phyloP scores from a whole-genome alignment of 2,329 filamentous ascomycete species.

The Dryadomyces quercivorus region DNA sequence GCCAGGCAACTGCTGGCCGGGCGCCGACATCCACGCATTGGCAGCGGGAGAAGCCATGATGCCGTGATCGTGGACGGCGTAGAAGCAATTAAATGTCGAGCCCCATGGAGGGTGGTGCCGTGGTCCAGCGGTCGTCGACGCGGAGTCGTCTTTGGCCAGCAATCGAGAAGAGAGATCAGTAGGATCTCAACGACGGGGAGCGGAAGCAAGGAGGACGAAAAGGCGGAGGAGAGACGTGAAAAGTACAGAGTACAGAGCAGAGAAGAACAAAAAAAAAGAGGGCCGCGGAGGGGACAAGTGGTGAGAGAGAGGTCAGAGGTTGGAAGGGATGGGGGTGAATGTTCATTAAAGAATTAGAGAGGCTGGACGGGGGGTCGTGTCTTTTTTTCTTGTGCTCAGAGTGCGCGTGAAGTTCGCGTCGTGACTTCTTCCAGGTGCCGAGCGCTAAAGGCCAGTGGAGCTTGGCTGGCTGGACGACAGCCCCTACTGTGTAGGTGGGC shows the following conservation, averaged over 20 bases:
- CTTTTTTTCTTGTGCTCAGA: background rate
- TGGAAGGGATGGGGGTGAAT: too few relatives aligned
- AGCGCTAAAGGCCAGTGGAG: slow-evolving; percentile 11
- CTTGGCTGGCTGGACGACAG: background rate
- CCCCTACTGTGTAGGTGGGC: slow-evolving; percentile 3
- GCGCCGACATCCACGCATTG: slow-evolving; percentile 4
- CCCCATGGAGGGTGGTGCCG: slow-evolving; percentile 2
- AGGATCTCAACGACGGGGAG: background rate
- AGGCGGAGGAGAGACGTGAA: background rate
- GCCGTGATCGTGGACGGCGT: background rate
- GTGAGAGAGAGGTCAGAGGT: background rate
- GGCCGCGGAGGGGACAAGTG: background rate
- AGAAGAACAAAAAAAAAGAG: background rate
- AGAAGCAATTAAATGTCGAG: background rate
- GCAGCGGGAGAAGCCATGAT: slow-evolving; percentile 12
- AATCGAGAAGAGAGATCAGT: background rate
- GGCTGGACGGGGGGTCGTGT: slow-evolving; percentile 7
- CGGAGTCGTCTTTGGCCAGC: background rate
- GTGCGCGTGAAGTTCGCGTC: slow-evolving; percentile 13
- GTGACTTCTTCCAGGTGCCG: background rate
- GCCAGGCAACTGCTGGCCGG: background rate
- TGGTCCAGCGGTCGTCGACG: background rate
- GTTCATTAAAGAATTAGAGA: background rate
- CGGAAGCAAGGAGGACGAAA: background rate
- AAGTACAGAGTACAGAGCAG: too few relatives aligned